These are phyloP conservation scores for Candida sp. DNA, from an alignment of 1,139 yeast genomes.

Conservation along the genomic window DNA sequence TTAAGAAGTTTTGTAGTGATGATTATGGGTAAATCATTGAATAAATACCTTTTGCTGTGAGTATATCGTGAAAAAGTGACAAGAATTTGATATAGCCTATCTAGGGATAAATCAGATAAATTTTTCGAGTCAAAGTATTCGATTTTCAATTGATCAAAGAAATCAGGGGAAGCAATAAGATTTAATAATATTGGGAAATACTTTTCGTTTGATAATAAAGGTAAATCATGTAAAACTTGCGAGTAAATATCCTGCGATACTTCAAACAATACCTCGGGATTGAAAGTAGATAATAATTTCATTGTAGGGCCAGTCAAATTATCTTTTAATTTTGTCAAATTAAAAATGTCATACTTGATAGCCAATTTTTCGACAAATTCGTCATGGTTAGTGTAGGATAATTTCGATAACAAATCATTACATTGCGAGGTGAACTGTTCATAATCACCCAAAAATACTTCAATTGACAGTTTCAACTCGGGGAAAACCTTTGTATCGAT, in stretches of 20 bases:
- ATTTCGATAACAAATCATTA: slow-evolving; percentile 7
- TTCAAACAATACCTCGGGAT: slow-evolving; percentile 17
- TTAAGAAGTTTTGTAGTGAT: slow-evolving; percentile 18
- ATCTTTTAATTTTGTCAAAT: slow-evolving; percentile 16
- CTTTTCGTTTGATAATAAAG: slow-evolving; percentile 16
- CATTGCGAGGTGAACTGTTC: slow-evolving; percentile 8
- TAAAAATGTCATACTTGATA: slow-evolving; percentile 13
- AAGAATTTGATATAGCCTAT: slow-evolving; percentile 21
- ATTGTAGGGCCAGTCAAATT: slow-evolving; percentile 17
- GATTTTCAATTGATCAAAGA: slow-evolving; percentile 16
- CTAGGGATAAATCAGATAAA: slow-evolving; percentile 21
- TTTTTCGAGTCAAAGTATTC: slow-evolving; percentile 14
- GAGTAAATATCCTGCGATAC: slow-evolving; percentile 12
- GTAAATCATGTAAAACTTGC: slow-evolving; percentile 13
- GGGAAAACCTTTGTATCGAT: slow-evolving; percentile 5
- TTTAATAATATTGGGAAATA: slow-evolving; percentile 30
- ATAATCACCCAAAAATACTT: slow-evolving; percentile 10
- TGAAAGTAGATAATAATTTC: slow-evolving; percentile 17
- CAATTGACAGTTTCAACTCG: slow-evolving; percentile 8
- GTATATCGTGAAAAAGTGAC: slow-evolving; percentile 17
- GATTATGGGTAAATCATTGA: slow-evolving; percentile 25
- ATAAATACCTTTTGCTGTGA: slow-evolving; percentile 22
- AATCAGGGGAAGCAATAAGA: slow-evolving; percentile 14
- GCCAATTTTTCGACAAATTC: slow-evolving; percentile 5
- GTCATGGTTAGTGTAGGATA: slow-evolving; percentile 8